Conservation (phyloP, 2,329 filamentous ascomycete genomes). For the Didymella pomorum region DNA sequence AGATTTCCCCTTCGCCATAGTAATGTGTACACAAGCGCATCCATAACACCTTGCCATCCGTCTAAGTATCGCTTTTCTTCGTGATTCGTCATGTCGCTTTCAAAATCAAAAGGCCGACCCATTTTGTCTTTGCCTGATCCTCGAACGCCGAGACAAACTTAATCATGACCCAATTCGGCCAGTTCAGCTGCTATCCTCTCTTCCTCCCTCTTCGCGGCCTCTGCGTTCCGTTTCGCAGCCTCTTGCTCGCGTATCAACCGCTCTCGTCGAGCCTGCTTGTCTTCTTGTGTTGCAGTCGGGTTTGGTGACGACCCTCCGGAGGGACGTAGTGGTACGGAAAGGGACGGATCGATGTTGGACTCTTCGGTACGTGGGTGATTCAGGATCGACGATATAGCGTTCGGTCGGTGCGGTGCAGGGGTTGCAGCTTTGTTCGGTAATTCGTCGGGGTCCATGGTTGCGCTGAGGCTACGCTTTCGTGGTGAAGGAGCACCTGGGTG, state of each 20-base stretch:
- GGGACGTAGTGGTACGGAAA: conserved; percentile 33
- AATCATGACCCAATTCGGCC: conserved; percentile 43
- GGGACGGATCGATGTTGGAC: conserved; percentile 44
- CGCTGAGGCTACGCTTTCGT: conserved; percentile 49
- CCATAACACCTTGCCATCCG: not conserved
- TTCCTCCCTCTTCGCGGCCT: conserved; percentile 44
- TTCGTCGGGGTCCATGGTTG: conserved; percentile 42
- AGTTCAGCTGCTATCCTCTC: conserved; percentile 41
- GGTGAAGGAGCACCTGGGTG: conserved; percentile 37
- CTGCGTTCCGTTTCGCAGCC: conserved; percentile 41
- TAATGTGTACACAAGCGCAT: not conserved
- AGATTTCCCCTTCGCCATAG: not conserved
- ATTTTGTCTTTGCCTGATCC: conserved; percentile 5
- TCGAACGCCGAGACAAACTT: conserved; percentile 16
- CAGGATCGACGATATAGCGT: conserved; percentile 46
- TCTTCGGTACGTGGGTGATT: conserved; percentile 41
- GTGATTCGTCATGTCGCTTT: conserved; percentile 14
- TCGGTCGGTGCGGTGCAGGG: conserved; percentile 42
- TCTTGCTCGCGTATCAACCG: conserved; percentile 43
- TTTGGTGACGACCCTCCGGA: conserved; percentile 34
- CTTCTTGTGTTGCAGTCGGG: conserved; percentile 33
- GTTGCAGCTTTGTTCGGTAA: conserved; percentile 25
- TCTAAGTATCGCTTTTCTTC: conserved; percentile 20
- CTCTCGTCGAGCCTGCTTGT: conserved; percentile 42
- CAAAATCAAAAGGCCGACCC: conserved; percentile 8